Conservation (phyloP, 805 yeast species). For the Suhomyces pyralidae region DNA sequence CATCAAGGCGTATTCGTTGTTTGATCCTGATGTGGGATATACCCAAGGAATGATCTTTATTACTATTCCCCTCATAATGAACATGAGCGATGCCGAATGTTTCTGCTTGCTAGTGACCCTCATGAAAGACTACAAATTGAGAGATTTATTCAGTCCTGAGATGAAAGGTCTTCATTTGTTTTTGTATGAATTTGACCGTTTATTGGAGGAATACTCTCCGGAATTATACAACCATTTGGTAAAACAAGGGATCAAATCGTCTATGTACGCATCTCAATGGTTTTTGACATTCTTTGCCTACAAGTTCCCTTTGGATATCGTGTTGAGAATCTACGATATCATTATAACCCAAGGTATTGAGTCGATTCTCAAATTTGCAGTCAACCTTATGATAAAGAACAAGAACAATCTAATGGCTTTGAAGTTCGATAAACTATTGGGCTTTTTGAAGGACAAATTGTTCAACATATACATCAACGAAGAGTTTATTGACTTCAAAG, state of each 20-base stretch:
- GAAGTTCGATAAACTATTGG: constrained; percentile 72
- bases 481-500: constrained; percentile 24
- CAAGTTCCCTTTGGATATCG: constrained; percentile 88
- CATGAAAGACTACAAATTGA: constrained; percentile 81
- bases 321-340: constrained; percentile 81
- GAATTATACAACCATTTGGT: constrained; percentile 68
- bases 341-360: constrained; percentile 90
- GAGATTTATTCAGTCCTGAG: constrained; percentile 76
- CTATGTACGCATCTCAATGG: constrained; percentile 99
- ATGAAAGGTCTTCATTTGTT: constrained; percentile 90
- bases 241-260: constrained; percentile 83
- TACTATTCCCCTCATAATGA: constrained; percentile 77
- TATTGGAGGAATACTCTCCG: constrained; percentile 76
- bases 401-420: constrained; percentile 55
- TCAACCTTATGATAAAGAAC: constrained; percentile 73
- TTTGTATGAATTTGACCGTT: constrained; percentile 86
- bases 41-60: constrained; percentile 98
- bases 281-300: constrained; percentile 92
- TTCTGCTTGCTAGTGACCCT: constrained; percentile 76
- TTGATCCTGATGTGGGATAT: constrained; percentile 92
- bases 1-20: constrained; percentile 78
- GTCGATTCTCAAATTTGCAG: constrained; percentile 77
- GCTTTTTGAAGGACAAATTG: constrained; percentile 73
- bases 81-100: constrained; percentile 79
- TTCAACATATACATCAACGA: constrained; percentile 65